Evolutionary conservation across 2,329 filamentous ascomycete genomes (phyloP).

Genomic region (Colletotrichum higginsianum): DNA sequence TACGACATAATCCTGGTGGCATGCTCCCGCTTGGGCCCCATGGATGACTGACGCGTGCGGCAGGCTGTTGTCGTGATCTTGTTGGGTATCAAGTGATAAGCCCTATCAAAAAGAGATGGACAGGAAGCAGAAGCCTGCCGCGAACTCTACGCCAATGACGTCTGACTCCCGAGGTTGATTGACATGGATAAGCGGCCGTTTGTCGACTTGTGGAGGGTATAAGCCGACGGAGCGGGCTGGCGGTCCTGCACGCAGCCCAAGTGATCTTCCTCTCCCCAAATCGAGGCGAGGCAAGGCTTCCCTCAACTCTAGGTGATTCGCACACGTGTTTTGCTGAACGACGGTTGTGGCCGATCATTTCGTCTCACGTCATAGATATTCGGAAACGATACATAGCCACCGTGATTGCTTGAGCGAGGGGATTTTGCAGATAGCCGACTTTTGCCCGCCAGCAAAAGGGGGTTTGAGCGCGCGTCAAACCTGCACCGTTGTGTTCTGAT

Average conservation of each 20-base stretch:
- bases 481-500: constrained; percentile 21
- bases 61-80: not conserved
- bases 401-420: constrained; percentile 27
- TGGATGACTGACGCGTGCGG: not conserved
- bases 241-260: not conserved
- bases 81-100: not conserved
- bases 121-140: not conserved
- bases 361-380: constrained; percentile 24
- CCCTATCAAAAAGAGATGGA: not conserved
- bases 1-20: constrained; percentile 10
- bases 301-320: not conserved
- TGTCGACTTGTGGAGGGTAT: not conserved
- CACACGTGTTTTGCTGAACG: constrained; percentile 8
- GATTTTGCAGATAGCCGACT: constrained; percentile 16
- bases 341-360: constrained; percentile 17
- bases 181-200: not conserved
- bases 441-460: not conserved
- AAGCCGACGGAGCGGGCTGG: not conserved
- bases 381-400: constrained; percentile 41
- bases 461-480: constrained; percentile 14
- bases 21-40: not conserved
- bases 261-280: not conserved
- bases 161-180: not conserved
- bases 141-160: not conserved
- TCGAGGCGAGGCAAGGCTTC: constrained; percentile 1